phyloP scores from a whole-genome alignment of 2,329 filamentous ascomycete species.

The Dendryphion nanum region DNA sequence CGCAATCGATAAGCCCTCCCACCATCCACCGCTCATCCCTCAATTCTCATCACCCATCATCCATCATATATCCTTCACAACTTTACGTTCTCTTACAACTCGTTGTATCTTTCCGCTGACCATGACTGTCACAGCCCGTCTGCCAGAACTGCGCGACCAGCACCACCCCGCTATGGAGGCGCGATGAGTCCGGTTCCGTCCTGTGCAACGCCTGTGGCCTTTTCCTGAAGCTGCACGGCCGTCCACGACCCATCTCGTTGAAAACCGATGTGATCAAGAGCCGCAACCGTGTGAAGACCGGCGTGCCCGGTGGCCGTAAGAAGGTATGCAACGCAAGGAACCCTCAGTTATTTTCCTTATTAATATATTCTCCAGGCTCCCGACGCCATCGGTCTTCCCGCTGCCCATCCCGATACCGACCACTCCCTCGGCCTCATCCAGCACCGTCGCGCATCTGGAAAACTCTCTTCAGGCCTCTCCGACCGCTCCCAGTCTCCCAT shows the following conservation, averaged over 20 bases:
- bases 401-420: conserved; percentile 55
- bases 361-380: conserved; percentile 14
- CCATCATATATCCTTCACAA: conserved; percentile 2
- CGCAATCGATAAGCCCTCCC: conserved; percentile 33
- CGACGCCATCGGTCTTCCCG: conserved; percentile 55
- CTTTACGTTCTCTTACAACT: no score
- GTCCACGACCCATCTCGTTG: conserved; percentile 87
- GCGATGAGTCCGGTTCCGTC: conserved; percentile 92
- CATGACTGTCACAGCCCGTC: conserved; percentile 66
- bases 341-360: neutral
- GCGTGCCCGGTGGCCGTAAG: conserved; percentile 74
- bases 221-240: conserved; percentile 94
- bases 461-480: conserved; percentile 68
- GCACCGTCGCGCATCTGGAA: conserved; percentile 68
- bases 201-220: conserved; percentile 98
- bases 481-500: conserved; percentile 77
- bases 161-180: conserved; percentile 93
- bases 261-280: conserved; percentile 99
- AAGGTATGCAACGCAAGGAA: conserved; percentile 60
- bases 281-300: conserved; percentile 94
- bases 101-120: conserved; percentile 42
- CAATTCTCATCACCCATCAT: conserved; percentile 4
- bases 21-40: conserved; percentile 1
- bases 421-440: conserved; percentile 55
- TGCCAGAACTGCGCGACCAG: conserved; percentile 97